Percentiles rank a stretch among this genome's conserved stretches.
Conservation (phyloP, 495 filamentous ascomycete species). For the Pseudevernia furfuracea region DNA sequence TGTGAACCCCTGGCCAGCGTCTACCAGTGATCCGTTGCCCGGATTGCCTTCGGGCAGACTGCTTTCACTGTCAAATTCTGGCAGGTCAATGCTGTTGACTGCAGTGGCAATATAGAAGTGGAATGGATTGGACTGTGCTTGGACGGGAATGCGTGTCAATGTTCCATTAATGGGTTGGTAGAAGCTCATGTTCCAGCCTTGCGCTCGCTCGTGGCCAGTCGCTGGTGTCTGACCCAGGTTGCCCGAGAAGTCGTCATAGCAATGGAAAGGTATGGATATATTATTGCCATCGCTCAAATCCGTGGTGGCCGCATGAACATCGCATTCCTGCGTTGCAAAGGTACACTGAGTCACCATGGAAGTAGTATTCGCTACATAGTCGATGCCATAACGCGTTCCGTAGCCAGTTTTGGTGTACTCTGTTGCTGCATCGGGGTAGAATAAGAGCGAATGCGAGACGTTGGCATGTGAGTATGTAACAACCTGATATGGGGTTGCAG, state of each 20-base stretch:
- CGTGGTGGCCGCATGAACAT: neutral
- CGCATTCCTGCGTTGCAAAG: conserved; percentile 12
- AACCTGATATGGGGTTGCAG: conserved; percentile 10
- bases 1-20: conserved; percentile 13
- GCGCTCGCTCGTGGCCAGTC: conserved; percentile 17
- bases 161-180: conserved; percentile 8
- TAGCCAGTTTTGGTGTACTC: neutral
- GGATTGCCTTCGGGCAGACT: neutral
- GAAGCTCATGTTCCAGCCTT: conserved; percentile 22
- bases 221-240: conserved; percentile 16
- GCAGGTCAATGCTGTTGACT: conserved; percentile 17
- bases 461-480: conserved; percentile 7
- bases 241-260: conserved; percentile 20
- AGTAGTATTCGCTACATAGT: conserved; percentile 12
- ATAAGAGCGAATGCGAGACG: neutral
- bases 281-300: conserved; percentile 1
- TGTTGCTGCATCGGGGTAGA: conserved; percentile 11
- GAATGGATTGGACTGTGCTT: conserved; percentile 19
- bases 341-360: conserved; percentile 15
- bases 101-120: conserved; percentile 17
- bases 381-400: conserved; percentile 10
- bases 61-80: neutral
- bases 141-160: conserved; percentile 12
- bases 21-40: neutral
- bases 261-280: conserved; percentile 17